Percentiles rank a stretch among this genome's conserved stretches.
These are phyloP conservation scores for Colletotrichum lini DNA, from an alignment of 2,329 filamentous ascomycete genomes.

Conservation along the genomic window DNA sequence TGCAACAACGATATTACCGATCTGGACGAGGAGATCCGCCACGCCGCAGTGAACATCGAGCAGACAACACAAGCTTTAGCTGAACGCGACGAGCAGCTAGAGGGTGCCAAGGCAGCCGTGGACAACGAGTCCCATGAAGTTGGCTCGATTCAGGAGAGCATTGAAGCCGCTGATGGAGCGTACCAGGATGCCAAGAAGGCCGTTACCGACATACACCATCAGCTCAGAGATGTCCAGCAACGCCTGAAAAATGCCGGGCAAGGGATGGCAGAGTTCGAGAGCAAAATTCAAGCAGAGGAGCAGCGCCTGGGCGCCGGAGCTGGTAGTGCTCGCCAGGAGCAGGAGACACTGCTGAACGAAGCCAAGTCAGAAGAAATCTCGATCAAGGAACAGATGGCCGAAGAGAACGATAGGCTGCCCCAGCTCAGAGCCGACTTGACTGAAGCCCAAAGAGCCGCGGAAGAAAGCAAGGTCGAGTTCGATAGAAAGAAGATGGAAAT, in stretches of 20 bases:
- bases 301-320: conserved; percentile 76
- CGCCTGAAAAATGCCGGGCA: conserved; percentile 68
- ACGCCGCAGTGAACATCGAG: conserved; percentile 60
- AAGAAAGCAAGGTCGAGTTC: conserved; percentile 11
- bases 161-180: conserved; percentile 47
- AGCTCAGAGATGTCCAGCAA: conserved; percentile 72
- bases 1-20: conserved; percentile 47
- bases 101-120: conserved; percentile 6
- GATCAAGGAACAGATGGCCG: conserved; percentile 38
- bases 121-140: conserved; percentile 23
- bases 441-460: conserved; percentile 13
- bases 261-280: conserved; percentile 61
- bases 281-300: conserved; percentile 69
- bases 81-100: conserved; percentile 35
- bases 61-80: conserved; percentile 57
- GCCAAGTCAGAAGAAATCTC: conserved; percentile 43
- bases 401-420: conserved; percentile 10
- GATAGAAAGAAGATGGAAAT: conserved; percentile 44
- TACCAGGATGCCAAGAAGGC: conserved; percentile 68
- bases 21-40: conserved; percentile 54
- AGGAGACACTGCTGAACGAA: conserved; percentile 47
- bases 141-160: conserved; percentile 12
- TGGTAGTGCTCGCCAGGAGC: conserved; percentile 75
- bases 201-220: conserved; percentile 70
- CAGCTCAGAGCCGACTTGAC: conserved; percentile 16